Evolutionary conservation across 371 early-diverging fungal species (phyloP).

Genomic region (Mortierella polycephala): DNA sequence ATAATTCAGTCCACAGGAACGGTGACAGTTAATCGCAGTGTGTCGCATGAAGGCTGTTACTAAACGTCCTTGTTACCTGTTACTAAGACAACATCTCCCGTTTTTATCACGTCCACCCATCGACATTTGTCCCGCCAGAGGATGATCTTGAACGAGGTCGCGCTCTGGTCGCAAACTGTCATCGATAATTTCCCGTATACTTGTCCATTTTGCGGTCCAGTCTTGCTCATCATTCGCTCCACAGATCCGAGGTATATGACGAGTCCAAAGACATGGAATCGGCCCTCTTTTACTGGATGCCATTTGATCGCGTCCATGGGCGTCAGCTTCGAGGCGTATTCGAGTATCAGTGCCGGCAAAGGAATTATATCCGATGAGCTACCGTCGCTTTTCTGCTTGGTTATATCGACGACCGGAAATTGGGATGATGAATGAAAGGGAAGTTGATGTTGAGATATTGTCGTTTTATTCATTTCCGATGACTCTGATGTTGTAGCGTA

Average conservation of each 20-base stretch:
- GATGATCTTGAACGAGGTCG: slow-evolving; percentile 31
- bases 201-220: slow-evolving; percentile 6
- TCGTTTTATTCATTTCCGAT: not conserved
- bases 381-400: too few relatives aligned
- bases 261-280: slow-evolving; percentile 23
- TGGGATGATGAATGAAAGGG: not conserved
- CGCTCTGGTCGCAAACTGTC: slow-evolving; percentile 23
- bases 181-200: slow-evolving; percentile 4
- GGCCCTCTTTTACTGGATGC: slow-evolving; percentile 23
- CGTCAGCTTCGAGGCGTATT: slow-evolving; percentile 17
- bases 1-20: too few relatives aligned
- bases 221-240: slow-evolving; percentile 13
- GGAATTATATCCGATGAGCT: not conserved
- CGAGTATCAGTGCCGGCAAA: slow-evolving; percentile 10
- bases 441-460: not conserved
- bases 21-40: too few relatives aligned
- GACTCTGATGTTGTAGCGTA: not conserved
- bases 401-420: too few relatives aligned
- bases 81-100: slow-evolving; percentile 23
- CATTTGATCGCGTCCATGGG: slow-evolving; percentile 31
- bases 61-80: slow-evolving; percentile 13
- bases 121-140: slow-evolving; percentile 21
- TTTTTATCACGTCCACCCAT: slow-evolving; percentile 15
- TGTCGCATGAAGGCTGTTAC: not conserved
- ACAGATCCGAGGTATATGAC: slow-evolving; percentile 15